These are phyloP conservation scores for Hypoxylon subgilvum DNA, from an alignment of 495 filamentous ascomycete genomes.

Conservation along the genomic window DNA sequence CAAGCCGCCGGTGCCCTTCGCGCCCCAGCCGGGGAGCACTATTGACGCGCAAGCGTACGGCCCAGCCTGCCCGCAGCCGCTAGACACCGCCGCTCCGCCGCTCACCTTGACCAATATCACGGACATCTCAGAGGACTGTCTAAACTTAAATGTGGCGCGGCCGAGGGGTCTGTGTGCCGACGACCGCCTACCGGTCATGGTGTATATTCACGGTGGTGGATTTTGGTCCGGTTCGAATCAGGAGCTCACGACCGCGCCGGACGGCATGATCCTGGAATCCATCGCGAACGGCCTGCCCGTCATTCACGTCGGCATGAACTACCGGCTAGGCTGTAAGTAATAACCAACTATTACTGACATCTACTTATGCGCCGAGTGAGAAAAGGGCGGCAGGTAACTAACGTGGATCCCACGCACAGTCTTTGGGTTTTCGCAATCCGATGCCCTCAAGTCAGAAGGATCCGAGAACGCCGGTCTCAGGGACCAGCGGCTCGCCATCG, in stretches of 20 bases:
- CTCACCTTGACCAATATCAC: conserved; percentile 42
- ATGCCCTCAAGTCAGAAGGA: conserved; percentile 36
- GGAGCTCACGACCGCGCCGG: conserved; percentile 46
- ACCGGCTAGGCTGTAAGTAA: conserved; percentile 46
- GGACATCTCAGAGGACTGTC: conserved; percentile 52
- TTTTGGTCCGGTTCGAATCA: conserved; percentile 44
- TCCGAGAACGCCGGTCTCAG: conserved; percentile 60
- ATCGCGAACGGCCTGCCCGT: conserved; percentile 48
- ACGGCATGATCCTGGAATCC: conserved; percentile 53
- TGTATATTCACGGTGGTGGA: conserved; percentile 56
- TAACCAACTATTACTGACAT: background rate
- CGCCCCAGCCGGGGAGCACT: conserved; percentile 37
- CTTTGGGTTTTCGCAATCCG: conserved; percentile 39
- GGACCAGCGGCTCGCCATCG: conserved; percentile 62
- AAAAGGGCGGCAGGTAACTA: background rate
- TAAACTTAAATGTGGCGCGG: conserved; percentile 53
- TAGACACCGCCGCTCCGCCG: conserved; percentile 32
- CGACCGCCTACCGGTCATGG: conserved; percentile 51
- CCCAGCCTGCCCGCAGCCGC: conserved; percentile 50
- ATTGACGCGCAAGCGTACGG: conserved; percentile 50
- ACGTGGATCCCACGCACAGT: conserved; percentile 17
- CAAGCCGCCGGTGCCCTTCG: conserved; percentile 47
- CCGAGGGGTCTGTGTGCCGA: conserved; percentile 36
- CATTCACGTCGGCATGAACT: conserved; percentile 55
- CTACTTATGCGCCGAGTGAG: background rate